Percentiles rank a stretch among this genome's conserved stretches.
These are phyloP conservation scores for Wallacemonas sp. DNA, from an alignment of 208 protist genomes.

Conservation along the genomic window DNA sequence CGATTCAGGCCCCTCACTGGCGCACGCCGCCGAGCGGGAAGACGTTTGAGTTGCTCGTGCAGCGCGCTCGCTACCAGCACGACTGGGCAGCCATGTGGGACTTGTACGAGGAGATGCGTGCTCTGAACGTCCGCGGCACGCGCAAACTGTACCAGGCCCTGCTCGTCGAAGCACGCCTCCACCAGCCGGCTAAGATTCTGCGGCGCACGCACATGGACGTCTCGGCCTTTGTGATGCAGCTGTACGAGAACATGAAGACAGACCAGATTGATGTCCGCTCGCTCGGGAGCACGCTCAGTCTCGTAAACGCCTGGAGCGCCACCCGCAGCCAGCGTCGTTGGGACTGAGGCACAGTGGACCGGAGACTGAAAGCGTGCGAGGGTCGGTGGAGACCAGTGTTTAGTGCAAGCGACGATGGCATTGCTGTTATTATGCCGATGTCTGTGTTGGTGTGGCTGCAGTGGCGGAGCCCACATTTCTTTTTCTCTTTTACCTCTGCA, in stretches of 20 bases:
- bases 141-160: constrained; percentile 58
- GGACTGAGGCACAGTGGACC: too few relatives aligned
- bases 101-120: constrained; percentile 70
- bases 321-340: constrained; percentile 34
- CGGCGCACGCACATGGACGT: constrained; percentile 18
- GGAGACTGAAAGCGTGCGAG: too few relatives aligned
- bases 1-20: constrained; percentile 51
- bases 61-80: constrained; percentile 51
- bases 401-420: too few relatives aligned
- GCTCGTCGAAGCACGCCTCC: constrained; percentile 36
- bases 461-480: too few relatives aligned
- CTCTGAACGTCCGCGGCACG: constrained; percentile 46
- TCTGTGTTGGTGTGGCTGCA: too few relatives aligned
- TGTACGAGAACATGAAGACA: constrained; percentile 65
- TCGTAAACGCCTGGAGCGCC: constrained; percentile 80
- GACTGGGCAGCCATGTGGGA: constrained; percentile 77
- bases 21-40: constrained; percentile 51
- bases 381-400: too few relatives aligned
- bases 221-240: constrained; percentile 44
- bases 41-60: constrained; percentile 78
- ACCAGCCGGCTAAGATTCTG: constrained; percentile 40
- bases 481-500: too few relatives aligned
- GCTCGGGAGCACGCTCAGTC: constrained; percentile 44
- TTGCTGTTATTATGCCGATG: too few relatives aligned
- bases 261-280: constrained; percentile 57